Evolutionary conservation across 306 rosid species (phyloP).

Genomic region (Castanea sativa): DNA sequence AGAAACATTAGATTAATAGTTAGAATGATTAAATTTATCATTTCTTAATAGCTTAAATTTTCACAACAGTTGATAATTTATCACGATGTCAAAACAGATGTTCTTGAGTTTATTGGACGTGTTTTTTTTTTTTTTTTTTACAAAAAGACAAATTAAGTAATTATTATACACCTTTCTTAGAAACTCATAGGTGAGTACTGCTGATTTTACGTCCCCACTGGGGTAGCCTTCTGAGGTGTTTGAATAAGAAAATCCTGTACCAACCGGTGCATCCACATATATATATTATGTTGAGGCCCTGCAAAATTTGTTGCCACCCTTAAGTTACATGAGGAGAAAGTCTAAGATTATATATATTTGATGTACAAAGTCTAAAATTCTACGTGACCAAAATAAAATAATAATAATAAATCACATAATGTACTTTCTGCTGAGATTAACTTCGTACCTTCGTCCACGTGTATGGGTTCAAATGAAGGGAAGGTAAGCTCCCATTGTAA

Average conservation of each 20-base stretch:
- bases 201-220: slow-evolving; percentile 11
- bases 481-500: slow-evolving; percentile 24
- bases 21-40: too few relatives aligned
- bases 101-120: too few relatives aligned
- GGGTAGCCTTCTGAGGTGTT: slow-evolving; percentile 19
- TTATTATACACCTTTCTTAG: slow-evolving; percentile 3
- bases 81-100: too few relatives aligned
- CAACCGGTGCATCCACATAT: slow-evolving; percentile 29
- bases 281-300: slow-evolving; percentile 23
- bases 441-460: slow-evolving; percentile 24
- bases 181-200: slow-evolving; percentile 16
- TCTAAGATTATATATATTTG: not conserved
- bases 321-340: not conserved
- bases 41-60: too few relatives aligned
- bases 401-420: not conserved
- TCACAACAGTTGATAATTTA: too few relatives aligned
- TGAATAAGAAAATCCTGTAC: slow-evolving; percentile 30
- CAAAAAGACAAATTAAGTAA: not conserved
- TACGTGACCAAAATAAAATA: not conserved
- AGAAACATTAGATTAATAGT: too few relatives aligned
- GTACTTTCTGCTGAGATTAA: not conserved
- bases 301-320: not conserved
- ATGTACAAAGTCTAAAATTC: not conserved
- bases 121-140: too few relatives aligned
- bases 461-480: slow-evolving; percentile 21